Evolutionary conservation across 2,329 filamentous ascomycete genomes (phyloP).

Genomic region (Cylindrodendrum hubeiense): DNA sequence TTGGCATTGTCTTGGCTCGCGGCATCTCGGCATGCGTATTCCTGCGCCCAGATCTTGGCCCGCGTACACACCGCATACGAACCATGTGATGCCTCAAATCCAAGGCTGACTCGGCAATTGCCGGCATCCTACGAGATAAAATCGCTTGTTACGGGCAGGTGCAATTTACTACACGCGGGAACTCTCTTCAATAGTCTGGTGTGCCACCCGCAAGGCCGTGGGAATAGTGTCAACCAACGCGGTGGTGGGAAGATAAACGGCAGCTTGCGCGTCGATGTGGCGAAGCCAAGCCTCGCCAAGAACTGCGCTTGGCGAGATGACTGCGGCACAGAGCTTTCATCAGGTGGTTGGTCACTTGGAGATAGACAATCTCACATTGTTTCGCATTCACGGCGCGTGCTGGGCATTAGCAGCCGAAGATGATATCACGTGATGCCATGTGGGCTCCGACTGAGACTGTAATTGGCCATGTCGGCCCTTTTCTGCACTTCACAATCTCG

Average conservation of each 20-base stretch:
- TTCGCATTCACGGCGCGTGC: no score
- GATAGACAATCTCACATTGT: background rate
- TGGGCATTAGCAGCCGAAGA: background rate
- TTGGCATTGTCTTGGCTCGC: slow-evolving; percentile 23
- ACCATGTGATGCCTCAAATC: background rate
- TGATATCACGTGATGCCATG: background rate
- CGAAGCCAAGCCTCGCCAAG: slow-evolving; percentile 15
- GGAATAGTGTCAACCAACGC: background rate
- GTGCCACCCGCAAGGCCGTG: background rate
- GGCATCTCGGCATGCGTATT: slow-evolving; percentile 18
- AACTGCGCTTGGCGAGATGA: slow-evolving; percentile 15
- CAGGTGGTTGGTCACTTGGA: slow-evolving; percentile 3
- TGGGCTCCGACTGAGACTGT: background rate
- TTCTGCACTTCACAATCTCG: no score
- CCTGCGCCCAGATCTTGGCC: slow-evolving; percentile 15
- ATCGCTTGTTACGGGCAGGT: background rate
- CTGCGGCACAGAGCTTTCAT: slow-evolving; percentile 10
- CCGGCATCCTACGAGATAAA: background rate
- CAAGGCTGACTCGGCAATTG: background rate
- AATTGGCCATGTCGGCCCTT: no score
- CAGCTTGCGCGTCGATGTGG: slow-evolving; percentile 18
- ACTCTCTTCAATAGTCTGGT: background rate
- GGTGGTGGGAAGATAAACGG: background rate
- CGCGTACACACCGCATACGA: background rate
- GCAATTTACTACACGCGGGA: background rate